Base-by-base conservation (phyloP, 495 filamentous ascomycete species). In the Melanomma pulvis-pyrius region DNA sequence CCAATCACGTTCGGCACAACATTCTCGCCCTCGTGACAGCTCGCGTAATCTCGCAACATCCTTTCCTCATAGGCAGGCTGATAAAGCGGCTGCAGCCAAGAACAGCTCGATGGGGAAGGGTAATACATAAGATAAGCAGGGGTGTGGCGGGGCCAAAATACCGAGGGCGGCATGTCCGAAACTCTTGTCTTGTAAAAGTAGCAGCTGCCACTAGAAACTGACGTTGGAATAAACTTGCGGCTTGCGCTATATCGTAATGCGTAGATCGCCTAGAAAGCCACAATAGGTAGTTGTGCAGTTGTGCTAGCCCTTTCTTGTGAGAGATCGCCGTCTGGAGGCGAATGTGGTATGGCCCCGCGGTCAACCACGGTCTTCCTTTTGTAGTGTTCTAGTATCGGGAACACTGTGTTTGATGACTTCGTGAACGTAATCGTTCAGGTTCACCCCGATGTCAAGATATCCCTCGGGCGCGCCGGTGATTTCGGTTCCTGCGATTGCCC, bases 401-500 rank as follows among this genome's bases (percentile, higher is more conserved):
- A 44, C 13, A 44, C 9, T n/a, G n/a, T 6, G 5, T 7, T 44
- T 44, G 17, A 11, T 15, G 39, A 15, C n/a, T 50, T 12, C 15
- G 19, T 50, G 7, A 11, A 6, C 8, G 25, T 6, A 28, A 49
- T 32, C 12, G 32, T 21, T 9, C n/a, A n/a, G n/a, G 36, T 52
- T 66, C 62, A 66, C n/a, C 63, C 63, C 8, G 63, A 56, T 26
- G 58, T 34, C 29, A 67, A 34, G 4, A 61, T 54, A 30, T 67
- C 64, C 15, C 51, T 36, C 17, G 64, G 64, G 0, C 51, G 47
- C 21, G 44, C 12, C 15, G 57, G 64, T 13, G 64, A 67, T 19
- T 67, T 62, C 21, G 58, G 64, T 19, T 32, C 41, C 7, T 61
- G 58, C 2, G 64, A 67, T 9, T 61, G 28, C 22, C 17, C 17